Evolutionary conservation across 2,329 filamentous ascomycete genomes (phyloP).

Genomic region (Ophiostoma ips): DNA sequence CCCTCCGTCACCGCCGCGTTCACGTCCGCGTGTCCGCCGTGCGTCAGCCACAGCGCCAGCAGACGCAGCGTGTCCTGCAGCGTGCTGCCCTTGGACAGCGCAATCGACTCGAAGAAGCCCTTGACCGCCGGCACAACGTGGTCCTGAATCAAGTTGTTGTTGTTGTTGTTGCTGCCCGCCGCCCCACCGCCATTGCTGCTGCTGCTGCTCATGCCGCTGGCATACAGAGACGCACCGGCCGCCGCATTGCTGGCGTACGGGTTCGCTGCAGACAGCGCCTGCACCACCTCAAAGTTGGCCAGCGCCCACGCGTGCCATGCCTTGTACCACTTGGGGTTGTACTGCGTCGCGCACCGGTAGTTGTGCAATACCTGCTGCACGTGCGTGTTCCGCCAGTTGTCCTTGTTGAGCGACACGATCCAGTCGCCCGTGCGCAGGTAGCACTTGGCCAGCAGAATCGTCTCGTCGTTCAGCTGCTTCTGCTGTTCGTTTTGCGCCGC

Average conservation of each 20-base stretch:
- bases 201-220: background rate
- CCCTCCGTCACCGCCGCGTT: slow-evolving; percentile 81
- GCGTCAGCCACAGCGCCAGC: slow-evolving; percentile 90
- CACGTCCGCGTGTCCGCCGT: slow-evolving; percentile 79
- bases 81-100: slow-evolving; percentile 79
- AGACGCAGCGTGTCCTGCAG: slow-evolving; percentile 88
- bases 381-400: slow-evolving; percentile 77
- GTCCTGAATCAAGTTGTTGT: slow-evolving; percentile 57
- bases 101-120: slow-evolving; percentile 96
- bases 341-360: slow-evolving; percentile 82
- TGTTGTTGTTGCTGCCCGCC: no score
- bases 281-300: slow-evolving; percentile 97
- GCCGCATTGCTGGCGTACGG: background rate
- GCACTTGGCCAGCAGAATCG: slow-evolving; percentile 76
- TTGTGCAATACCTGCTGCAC: slow-evolving; percentile 83
- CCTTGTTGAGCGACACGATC: slow-evolving; percentile 73
- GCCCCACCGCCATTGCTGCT: no score
- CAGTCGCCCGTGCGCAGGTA: slow-evolving; percentile 95
- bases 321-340: slow-evolving; percentile 94
- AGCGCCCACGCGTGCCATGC: slow-evolving; percentile 98
- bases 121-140: slow-evolving; percentile 90
- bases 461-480: slow-evolving; percentile 44
- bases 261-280: slow-evolving; percentile 45
- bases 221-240: background rate
- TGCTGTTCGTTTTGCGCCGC: slow-evolving; percentile 33